Conservation (phyloP, 129 eudicot genomes). For the Ambrosia artemisiifolia region DNA sequence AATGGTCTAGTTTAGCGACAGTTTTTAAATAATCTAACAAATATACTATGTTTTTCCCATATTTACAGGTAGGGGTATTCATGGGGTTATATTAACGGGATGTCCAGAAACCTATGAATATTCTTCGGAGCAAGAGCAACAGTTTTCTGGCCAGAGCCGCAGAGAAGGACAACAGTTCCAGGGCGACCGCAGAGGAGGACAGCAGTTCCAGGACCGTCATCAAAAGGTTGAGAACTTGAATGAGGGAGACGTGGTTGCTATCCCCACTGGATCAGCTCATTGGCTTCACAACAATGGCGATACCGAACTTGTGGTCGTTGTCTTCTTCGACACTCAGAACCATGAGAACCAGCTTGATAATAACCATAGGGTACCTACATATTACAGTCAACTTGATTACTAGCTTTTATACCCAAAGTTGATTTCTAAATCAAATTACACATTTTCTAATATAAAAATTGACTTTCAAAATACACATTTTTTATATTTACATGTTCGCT, state of each 20-base stretch:
- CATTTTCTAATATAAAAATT: too few species aligned
- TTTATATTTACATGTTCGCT: too few species aligned
- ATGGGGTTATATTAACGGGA: slow-evolving; percentile 47
- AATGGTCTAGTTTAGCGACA: too few species aligned
- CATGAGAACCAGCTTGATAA: slow-evolving; percentile 60
- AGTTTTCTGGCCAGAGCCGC: slow-evolving; percentile 6
- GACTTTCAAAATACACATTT: too few species aligned
- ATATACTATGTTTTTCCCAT: not conserved
- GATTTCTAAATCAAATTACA: too few species aligned
- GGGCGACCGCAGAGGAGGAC: too few species aligned
- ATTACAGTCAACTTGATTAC: too few species aligned
- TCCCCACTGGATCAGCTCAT: slow-evolving; percentile 62
- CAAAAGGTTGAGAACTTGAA: slow-evolving; percentile 46
- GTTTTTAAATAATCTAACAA: too few species aligned
- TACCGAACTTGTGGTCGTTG: slow-evolving; percentile 40
- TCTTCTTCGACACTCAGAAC: slow-evolving; percentile 44
- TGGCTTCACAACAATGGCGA: slow-evolving; percentile 69
- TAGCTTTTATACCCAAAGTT: too few species aligned
- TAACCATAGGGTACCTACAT: slow-evolving; percentile 38
- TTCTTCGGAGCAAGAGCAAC: slow-evolving; percentile 36
- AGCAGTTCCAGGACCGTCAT: slow-evolving; percentile 22
- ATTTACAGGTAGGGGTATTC: slow-evolving; percentile 45
- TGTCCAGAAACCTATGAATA: slow-evolving; percentile 60
- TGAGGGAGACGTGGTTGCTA: slow-evolving; percentile 52
- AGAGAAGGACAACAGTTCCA: slow-evolving; percentile 15